These are phyloP conservation scores for Pythium inflatum DNA, from an alignment of 352 stramenopile genomes.

Conservation along the genomic window DNA sequence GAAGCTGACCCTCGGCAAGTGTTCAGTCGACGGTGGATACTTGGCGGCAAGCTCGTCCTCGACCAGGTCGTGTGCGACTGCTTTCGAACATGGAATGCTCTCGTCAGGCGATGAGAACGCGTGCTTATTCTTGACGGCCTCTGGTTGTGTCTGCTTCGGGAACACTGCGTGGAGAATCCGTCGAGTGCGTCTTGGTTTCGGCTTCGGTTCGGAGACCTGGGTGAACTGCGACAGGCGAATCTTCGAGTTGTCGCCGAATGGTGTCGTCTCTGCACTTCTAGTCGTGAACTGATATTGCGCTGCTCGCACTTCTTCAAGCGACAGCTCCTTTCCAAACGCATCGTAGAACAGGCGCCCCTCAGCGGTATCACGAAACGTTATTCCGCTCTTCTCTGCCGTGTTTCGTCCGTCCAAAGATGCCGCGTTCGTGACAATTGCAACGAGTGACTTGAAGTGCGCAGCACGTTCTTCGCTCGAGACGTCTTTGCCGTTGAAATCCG, in stretches of 20 bases:
- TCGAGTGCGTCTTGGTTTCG: too few species aligned
- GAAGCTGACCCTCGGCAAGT: not conserved
- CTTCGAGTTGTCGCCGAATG: too few species aligned
- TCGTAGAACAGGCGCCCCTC: not conserved
- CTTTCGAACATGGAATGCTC: too few species aligned
- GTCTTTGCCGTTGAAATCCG: not conserved
- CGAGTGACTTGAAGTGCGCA: not conserved
- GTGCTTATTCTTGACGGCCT: too few species aligned
- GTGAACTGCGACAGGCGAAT: too few species aligned
- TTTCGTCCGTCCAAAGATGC: not conserved
- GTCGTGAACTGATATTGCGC: not conserved
- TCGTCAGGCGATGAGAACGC: too few species aligned
- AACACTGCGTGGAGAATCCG: too few species aligned
- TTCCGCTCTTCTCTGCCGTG: not conserved
- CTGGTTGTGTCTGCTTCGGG: too few species aligned
- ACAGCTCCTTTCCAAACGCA: not conserved
- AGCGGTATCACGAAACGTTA: not conserved
- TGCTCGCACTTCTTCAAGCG: slow-evolving; percentile 4
- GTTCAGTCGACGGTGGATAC: not conserved
- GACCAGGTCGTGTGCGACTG: too few species aligned
- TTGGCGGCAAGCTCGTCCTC: not conserved
- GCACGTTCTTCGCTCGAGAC: not conserved
- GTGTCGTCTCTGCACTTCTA: not conserved
- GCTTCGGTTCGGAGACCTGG: too few species aligned
- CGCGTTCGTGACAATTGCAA: not conserved